These are phyloP conservation scores for Pyricularia sp. DNA, from an alignment of 2,329 filamentous ascomycete species.

Conservation along the genomic window DNA sequence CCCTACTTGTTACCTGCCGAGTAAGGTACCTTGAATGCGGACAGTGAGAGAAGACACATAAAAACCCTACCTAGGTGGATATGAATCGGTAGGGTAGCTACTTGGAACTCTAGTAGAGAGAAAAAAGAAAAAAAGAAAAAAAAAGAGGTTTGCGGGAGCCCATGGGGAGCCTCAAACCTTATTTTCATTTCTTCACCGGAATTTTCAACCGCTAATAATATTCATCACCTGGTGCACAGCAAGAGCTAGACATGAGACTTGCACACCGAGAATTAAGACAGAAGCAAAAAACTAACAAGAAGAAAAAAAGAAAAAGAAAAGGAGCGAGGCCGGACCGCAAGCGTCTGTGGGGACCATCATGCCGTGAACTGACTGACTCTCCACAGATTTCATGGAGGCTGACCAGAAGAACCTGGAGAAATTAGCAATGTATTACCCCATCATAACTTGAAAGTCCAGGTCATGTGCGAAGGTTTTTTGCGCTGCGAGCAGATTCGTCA, in stretches of 20 bases:
- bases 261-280: not conserved
- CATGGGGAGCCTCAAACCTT: not conserved
- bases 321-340: not conserved
- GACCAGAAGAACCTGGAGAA: not conserved
- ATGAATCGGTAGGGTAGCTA: no score
- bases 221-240: not conserved
- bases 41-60: no score
- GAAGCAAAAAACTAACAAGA: not conserved
- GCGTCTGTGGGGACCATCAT: not conserved
- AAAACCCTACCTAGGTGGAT: not conserved
- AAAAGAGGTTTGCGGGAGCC: not conserved
- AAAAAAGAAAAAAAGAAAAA: no score
- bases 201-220: not conserved
- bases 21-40: not conserved
- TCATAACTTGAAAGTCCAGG: not conserved
- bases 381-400: not conserved
- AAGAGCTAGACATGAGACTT: not conserved
- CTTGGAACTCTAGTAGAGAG: not conserved
- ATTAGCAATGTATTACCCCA: not conserved
- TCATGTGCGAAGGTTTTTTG: not conserved
- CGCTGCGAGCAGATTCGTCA: not conserved
- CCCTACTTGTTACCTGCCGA: not conserved
- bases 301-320: not conserved
- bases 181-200: not conserved
- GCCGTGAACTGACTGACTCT: not conserved